phyloP scores from a whole-genome alignment of 2,329 filamentous ascomycete genomes.

The Colletotrichum endophyticum region DNA sequence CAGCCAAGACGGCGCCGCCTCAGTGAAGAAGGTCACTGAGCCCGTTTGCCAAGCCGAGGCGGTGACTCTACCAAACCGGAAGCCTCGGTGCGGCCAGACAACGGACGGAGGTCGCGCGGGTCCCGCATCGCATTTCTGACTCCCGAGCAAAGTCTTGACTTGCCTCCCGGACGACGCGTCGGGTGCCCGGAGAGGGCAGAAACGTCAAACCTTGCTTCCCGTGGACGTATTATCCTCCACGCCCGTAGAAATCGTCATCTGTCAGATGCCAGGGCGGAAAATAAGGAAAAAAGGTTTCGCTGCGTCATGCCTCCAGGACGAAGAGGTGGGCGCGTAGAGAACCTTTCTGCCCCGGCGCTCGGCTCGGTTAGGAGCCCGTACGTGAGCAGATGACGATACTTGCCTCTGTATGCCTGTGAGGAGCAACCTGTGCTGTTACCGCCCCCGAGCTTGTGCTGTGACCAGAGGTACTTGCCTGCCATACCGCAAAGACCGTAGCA shows the following conservation, averaged over 20 bases:
- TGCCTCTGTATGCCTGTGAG: not conserved
- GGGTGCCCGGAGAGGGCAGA: not conserved
- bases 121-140: not conserved
- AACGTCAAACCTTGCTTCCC: not conserved
- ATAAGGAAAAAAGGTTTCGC: not conserved
- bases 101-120: not conserved
- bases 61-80: not conserved
- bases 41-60: not conserved
- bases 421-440: not conserved
- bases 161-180: not conserved
- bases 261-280: not conserved
- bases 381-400: not conserved
- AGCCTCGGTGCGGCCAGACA: not conserved
- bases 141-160: not conserved
- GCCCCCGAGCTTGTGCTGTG: not conserved
- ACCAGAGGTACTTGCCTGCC: not conserved
- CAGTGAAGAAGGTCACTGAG: not conserved
- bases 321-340: not conserved
- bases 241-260: not conserved
- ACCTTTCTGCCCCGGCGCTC: not conserved
- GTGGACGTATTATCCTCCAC: too few species aligned
- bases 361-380: not conserved
- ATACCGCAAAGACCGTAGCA: slow-evolving; percentile 2
- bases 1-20: not conserved
- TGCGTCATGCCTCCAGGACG: not conserved